These are phyloP conservation scores for Parietaria judaica DNA, from an alignment of 306 rosid genomes.

Conservation along the genomic window DNA sequence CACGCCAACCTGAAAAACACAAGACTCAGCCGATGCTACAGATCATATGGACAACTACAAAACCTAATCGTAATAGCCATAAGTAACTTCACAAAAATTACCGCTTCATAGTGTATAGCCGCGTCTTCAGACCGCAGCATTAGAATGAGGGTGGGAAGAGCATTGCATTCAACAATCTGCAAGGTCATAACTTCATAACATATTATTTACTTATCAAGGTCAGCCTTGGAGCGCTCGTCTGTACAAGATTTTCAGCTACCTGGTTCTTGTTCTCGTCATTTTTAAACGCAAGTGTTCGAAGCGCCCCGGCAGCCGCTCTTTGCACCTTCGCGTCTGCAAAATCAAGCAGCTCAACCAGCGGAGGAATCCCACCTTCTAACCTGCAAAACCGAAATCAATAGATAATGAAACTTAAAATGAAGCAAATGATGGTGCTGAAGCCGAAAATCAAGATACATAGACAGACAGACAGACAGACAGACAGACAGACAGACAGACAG, in stretches of 20 bases:
- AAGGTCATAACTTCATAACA: conserved; percentile 17
- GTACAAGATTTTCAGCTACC: conserved; percentile 34
- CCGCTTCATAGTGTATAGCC: conserved; percentile 98
- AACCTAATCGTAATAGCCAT: conserved; percentile 6
- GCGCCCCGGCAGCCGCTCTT: conserved; percentile 97
- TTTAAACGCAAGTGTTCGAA: conserved; percentile 89
- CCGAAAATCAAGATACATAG: background rate
- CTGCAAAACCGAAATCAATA: conserved; percentile 34
- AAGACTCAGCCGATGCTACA: conserved; percentile 26
- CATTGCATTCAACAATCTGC: conserved; percentile 99
- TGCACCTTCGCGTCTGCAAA: conserved; percentile 88
- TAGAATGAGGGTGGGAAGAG: conserved; percentile 92
- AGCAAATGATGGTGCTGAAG: conserved; percentile 4
- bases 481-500: conserved; percentile 34
- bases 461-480: conserved; percentile 35
- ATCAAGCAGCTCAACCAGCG: conserved; percentile 86
- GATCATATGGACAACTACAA: conserved; percentile 14
- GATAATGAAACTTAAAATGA: conserved; percentile 11
- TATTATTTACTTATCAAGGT: conserved; percentile 12
- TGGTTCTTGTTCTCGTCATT: conserved; percentile 94
- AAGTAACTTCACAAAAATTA: conserved; percentile 15
- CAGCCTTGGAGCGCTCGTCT: conserved; percentile 12
- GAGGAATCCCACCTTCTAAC: conserved; percentile 98
- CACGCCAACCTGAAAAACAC: conserved; percentile 80
- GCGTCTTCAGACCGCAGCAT: conserved; percentile 95